Evolutionary conservation across 805 yeast genomes (phyloP).

Genomic region (Candida sonorensis): DNA sequence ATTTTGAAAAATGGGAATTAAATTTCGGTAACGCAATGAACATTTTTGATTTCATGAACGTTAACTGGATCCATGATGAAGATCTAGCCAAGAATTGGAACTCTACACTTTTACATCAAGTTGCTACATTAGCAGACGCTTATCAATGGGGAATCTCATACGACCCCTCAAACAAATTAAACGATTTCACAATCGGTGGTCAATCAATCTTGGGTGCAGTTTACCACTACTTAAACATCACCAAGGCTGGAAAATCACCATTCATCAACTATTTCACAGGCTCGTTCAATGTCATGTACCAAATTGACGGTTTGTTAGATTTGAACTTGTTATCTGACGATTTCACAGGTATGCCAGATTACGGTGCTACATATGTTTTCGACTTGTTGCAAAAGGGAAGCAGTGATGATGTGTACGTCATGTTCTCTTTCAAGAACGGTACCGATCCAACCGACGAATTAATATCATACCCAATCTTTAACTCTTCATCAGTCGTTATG

Average conservation of each 20-base stretch:
- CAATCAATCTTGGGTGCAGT: conserved; percentile 32
- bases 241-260: conserved; percentile 30
- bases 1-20: conserved; percentile 25
- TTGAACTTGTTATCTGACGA: conserved; percentile 27
- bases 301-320: conserved; percentile 30
- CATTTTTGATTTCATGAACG: conserved; percentile 35
- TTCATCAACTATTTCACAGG: conserved; percentile 37
- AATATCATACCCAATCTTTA: conserved; percentile 32
- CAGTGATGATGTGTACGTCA: conserved; percentile 28
- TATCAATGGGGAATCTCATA: conserved; percentile 33
- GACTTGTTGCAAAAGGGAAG: conserved; percentile 31
- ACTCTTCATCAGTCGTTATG: conserved; percentile 23
- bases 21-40: conserved; percentile 33
- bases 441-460: conserved; percentile 30
- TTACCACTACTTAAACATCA: conserved; percentile 28
- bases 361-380: conserved; percentile 39
- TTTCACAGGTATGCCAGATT: conserved; percentile 42
- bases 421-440: conserved; percentile 41
- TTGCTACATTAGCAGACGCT: conserved; percentile 32
- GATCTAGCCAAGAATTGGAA: conserved; percentile 29
- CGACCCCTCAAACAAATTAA: conserved; percentile 22
- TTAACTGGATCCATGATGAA: conserved; percentile 35
- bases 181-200: conserved; percentile 35
- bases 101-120: conserved; percentile 24
- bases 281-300: conserved; percentile 38